Conservation (phyloP, 1,284 basidiomycete genomes). For the Pascua guehoae region DNA sequence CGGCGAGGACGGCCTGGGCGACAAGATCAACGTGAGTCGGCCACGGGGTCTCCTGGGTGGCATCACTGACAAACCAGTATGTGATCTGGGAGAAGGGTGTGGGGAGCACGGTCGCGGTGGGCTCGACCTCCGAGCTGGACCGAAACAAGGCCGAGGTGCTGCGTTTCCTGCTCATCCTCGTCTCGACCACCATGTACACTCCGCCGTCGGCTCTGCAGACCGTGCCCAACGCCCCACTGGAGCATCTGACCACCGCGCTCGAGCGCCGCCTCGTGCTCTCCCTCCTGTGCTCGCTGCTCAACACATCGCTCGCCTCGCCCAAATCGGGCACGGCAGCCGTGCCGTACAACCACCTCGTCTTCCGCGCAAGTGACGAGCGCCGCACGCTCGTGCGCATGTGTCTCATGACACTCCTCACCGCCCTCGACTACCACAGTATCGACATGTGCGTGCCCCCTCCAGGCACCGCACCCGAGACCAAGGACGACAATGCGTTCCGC, state of each 20-base stretch:
- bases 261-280: slow-evolving; percentile 78
- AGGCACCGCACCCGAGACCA: slow-evolving; percentile 19
- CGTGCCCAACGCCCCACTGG: slow-evolving; percentile 67
- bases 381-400: slow-evolving; percentile 66
- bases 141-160: slow-evolving; percentile 80
- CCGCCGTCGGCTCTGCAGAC: slow-evolving; percentile 66
- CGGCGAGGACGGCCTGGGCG: slow-evolving; percentile 58
- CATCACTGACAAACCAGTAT: slow-evolving; percentile 32
- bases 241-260: slow-evolving; percentile 70
- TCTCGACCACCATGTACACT: slow-evolving; percentile 82
- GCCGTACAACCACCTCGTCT: slow-evolving; percentile 85
- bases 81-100: slow-evolving; percentile 79
- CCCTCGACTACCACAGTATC: slow-evolving; percentile 75
- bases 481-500: slow-evolving; percentile 77
- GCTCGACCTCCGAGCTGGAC: slow-evolving; percentile 65
- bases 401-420: slow-evolving; percentile 68
- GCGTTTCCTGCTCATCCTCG: slow-evolving; percentile 74
- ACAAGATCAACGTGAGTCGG: slow-evolving; percentile 66
- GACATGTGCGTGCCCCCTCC: slow-evolving; percentile 9
- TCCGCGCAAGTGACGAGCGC: slow-evolving; percentile 71
- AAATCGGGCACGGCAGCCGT: slow-evolving; percentile 56
- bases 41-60: too few species aligned
- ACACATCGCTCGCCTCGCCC: slow-evolving; percentile 69
- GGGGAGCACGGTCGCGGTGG: slow-evolving; percentile 71
- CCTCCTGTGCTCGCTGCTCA: slow-evolving; percentile 82